Evolutionary conservation across 2,329 filamentous ascomycete genomes (phyloP), one percentile per base, ranked within the genome.

Genomic region (Alternaria ventricosa): DNA sequence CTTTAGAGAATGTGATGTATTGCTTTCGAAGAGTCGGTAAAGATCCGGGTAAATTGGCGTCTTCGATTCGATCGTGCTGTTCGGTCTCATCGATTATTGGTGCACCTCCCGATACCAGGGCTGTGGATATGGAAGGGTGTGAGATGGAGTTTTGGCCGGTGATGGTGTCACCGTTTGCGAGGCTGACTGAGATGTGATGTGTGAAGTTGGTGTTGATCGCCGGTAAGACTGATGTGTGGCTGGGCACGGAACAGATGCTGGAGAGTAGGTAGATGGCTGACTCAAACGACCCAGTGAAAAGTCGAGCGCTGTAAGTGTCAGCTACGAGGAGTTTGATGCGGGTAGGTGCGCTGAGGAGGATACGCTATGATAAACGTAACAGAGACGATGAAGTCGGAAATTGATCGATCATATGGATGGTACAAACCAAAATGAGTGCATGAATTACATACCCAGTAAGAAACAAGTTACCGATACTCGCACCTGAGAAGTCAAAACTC

Each of bases 181-280:
- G 85, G 0, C 92, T 91, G 2, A 94, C 95, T 6, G 92, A 93
- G 70, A 98, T 98, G 80, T 98, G 95, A 74, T 97, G 92, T 0
- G 93, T 93, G 82, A 97, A 97, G 79, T 97, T 98, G 66, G 92
- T 94, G 83, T 97, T 97, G 71, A 98, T 92, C 5, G 92, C 93
- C 0, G 95, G 96, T 15, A 98, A 88, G 0, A 97, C 93, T 0
- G 89, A 87, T 6, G 96, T 89, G 55, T 89, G 86, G 11, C 88
- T 86, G 0, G 93, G 91, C 1, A 98, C 91, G n/a, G 88, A 89
- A 75, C 94, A 97, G 67, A 97, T 92, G 71, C 90, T 92, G 55
- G 91, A 92, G 5, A 98, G 86, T 3, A 98, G 87, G 76, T 97
- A 97, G 66, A 98, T 96, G 45, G 93, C 93, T 7, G 92, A 92